A percentile compares a stretch with the other conserved stretches of the same genome.
Conservation (phyloP, 805 yeast genomes). For the Candida parachauliodes region DNA sequence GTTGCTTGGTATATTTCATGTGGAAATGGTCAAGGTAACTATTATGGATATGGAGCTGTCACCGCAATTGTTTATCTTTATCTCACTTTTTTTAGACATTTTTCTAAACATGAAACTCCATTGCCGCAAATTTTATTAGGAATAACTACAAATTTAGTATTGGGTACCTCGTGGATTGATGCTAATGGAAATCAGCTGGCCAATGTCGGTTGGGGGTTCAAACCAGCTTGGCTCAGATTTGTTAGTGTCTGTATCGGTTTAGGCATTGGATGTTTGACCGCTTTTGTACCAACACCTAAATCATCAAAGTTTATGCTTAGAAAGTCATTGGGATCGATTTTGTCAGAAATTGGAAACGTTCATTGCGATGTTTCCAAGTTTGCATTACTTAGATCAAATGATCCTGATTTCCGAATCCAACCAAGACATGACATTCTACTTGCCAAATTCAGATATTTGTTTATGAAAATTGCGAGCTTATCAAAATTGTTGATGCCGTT, state of each 20-base stretch:
- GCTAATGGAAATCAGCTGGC: constrained; percentile 12
- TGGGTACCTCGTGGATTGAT: constrained; percentile 34
- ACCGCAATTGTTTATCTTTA: constrained; percentile 22
- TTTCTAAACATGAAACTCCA: constrained; percentile 23
- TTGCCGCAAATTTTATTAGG: constrained; percentile 25
- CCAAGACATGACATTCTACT: constrained; percentile 20
- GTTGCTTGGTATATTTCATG: constrained; percentile 33
- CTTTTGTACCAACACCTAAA: constrained; percentile 27
- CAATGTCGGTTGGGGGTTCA: constrained; percentile 26
- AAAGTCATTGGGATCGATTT: constrained; percentile 16
- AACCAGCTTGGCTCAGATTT: constrained; percentile 25
- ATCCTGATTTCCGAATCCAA: constrained; percentile 17
- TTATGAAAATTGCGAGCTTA: constrained; percentile 19
- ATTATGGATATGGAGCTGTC: constrained; percentile 29
- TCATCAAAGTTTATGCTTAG: constrained; percentile 26
- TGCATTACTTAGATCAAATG: constrained; percentile 19
- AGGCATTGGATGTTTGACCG: constrained; percentile 26
- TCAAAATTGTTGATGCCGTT: constrained; percentile 22
- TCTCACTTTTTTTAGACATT: constrained; percentile 26
- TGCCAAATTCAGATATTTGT: constrained; percentile 18
- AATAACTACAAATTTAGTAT: constrained; percentile 25
- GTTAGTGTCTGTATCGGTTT: constrained; percentile 28
- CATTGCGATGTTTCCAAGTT: constrained; percentile 27
- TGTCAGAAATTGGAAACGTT: constrained; percentile 24
- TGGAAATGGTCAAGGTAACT: constrained; percentile 30